phyloP scores from a whole-genome alignment of 2,329 filamentous ascomycete species.

The Blastomyces gilchristii region DNA sequence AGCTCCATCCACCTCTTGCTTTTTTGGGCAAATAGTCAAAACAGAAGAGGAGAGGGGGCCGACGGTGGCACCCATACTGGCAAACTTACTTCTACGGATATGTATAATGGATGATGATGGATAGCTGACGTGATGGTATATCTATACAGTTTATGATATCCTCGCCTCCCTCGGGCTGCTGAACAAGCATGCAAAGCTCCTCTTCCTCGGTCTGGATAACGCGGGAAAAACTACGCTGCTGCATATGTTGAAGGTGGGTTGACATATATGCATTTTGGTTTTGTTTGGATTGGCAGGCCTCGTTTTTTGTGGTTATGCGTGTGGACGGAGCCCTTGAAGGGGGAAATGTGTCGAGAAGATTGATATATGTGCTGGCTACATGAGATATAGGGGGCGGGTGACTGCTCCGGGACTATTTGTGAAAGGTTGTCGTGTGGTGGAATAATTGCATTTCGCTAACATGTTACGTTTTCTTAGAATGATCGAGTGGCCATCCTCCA shows the following conservation, averaged over 20 bases:
- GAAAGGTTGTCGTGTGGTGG: too few species aligned
- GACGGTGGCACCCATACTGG: too few species aligned
- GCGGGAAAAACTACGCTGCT: constrained; percentile 88
- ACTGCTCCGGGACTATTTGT: not conserved
- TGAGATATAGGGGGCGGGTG: too few species aligned
- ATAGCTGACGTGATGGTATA: not conserved
- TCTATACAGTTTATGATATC: constrained; percentile 67
- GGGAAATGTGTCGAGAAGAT: not conserved
- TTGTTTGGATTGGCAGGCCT: not conserved
- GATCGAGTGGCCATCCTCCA: constrained; percentile 85
- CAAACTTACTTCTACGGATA: not conserved
- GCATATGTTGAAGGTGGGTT: constrained; percentile 83
- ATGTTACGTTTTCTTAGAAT: constrained; percentile 47
- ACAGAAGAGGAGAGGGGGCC: not conserved
- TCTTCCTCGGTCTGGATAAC: constrained; percentile 89
- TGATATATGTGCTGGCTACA: not conserved
- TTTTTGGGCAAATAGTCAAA: not conserved
- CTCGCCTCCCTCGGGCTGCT: constrained; percentile 76
- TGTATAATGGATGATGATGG: not conserved
- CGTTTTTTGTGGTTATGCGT: not conserved
- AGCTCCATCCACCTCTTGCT: too few species aligned
- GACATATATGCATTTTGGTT: constrained; percentile 1
- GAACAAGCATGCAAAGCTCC: constrained; percentile 92
- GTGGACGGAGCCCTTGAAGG: too few species aligned
- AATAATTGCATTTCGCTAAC: constrained; percentile 12